Evolutionary conservation across 495 filamentous ascomycete genomes (phyloP), one percentile per base, ranked within the genome.

Genomic region (Parmelia sp.): DNA sequence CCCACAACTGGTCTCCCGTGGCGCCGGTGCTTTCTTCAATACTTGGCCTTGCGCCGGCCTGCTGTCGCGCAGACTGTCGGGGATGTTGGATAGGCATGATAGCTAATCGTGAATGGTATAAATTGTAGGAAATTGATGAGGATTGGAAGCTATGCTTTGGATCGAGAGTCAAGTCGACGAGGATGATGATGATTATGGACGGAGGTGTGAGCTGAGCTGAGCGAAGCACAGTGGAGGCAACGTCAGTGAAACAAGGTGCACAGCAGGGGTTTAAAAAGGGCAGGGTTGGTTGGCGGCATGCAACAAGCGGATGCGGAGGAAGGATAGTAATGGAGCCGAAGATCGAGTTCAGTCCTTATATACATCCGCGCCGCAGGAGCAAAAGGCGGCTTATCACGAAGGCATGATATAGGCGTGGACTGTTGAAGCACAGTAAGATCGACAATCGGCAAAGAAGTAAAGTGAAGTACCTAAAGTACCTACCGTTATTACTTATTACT

Each of bases 1-100:
- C 44, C 65, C 67, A 69, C 4, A 69, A 33, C n/a, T 47, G 69
- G 36, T 65, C 67, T 23, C 47, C 57, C 62, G 62, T 61, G 39
- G 51, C 42, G 10, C 53, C 44, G 39, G 36, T 37, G 36, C 58
- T 64, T 31, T 69, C 65, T 31, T 69, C 65, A 19, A 68, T 65
- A 51, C 61, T 65, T 21, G 40, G 27, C 39, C 47, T 47, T 12
- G 58, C 63, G 33, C 35, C 36, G 36, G 51, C 31, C 9, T 59
- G 23, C 4, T 39, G 45, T 44, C 44, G 56, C 21, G 62, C 27
- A 25, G 57, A 36, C n/a, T 53, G 65, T 59, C 47, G 67, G 47
- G 58, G 58, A 19, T 42, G 63, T n/a, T 67, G 39, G 36, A 67
- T 40, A 49, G 67, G 64, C 67, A 69, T 67, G 49, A 51, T n/a